Percentiles rank a stretch among this genome's conserved stretches.
Conservation (phyloP, 2,329 filamentous ascomycete species). For the Pestalotiopsis sp. region DNA sequence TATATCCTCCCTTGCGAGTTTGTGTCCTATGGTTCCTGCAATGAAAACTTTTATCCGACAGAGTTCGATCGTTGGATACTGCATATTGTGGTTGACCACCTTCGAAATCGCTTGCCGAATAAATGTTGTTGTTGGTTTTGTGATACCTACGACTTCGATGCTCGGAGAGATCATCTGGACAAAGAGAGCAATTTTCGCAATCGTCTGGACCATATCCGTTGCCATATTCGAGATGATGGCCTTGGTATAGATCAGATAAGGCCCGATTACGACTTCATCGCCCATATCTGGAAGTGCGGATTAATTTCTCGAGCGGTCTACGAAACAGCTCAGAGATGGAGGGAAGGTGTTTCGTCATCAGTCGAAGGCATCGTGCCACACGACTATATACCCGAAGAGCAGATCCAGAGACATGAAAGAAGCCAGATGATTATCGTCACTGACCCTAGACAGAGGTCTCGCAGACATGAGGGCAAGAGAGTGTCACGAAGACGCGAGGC, state of each 20-base stretch:
- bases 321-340: not conserved
- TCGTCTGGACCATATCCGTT: constrained; percentile 54
- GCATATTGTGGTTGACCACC: constrained; percentile 45
- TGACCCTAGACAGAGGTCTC: too few species aligned
- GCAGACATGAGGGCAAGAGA: too few species aligned
- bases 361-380: too few species aligned
- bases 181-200: constrained; percentile 32
- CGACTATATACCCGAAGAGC: not conserved
- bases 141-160: constrained; percentile 35
- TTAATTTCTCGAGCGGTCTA: constrained; percentile 20
- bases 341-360: too few species aligned
- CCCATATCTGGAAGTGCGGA: constrained; percentile 53
- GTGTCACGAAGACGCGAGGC: too few species aligned
- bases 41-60: constrained; percentile 37
- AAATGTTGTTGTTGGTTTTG: constrained; percentile 55
- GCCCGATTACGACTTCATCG: constrained; percentile 85
- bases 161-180: constrained; percentile 16
- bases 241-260: constrained; percentile 59
- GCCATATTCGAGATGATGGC: constrained; percentile 41
- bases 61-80: constrained; percentile 46
- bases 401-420: not conserved
- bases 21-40: constrained; percentile 37
- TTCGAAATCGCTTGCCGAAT: constrained; percentile 36
- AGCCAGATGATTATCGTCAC: not conserved
- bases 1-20: constrained; percentile 54